Conservation (phyloP, 75 land plant species). For the Cupressus sempervirens region DNA sequence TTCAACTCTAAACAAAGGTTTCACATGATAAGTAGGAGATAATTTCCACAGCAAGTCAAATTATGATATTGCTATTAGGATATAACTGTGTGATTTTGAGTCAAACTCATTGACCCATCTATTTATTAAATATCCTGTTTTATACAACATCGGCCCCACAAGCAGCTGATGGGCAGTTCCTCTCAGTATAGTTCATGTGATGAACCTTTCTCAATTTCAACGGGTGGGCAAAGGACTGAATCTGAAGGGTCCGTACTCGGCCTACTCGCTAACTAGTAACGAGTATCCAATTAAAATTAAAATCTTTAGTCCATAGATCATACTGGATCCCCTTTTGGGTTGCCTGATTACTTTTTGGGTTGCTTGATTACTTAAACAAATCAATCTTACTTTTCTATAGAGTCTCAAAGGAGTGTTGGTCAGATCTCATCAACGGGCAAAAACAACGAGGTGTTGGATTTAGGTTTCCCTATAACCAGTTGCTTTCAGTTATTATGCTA, state of each 20-base stretch:
- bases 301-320: background rate
- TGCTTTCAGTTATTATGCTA: background rate
- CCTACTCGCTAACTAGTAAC: background rate
- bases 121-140: background rate
- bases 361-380: background rate
- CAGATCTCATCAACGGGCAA: background rate
- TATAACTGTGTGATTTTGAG: too few relatives aligned
- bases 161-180: too few relatives aligned
- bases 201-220: background rate
- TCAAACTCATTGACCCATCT: too few relatives aligned
- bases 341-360: background rate
- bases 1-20: background rate
- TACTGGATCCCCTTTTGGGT: background rate
- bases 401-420: background rate
- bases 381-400: too few relatives aligned
- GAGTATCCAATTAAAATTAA: too few relatives aligned
- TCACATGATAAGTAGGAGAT: too few relatives aligned
- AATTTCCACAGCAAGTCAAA: too few relatives aligned
- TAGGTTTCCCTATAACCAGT: background rate
- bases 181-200: background rate
- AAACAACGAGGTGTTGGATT: background rate
- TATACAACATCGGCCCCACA: background rate
- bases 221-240: background rate
- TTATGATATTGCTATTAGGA: too few relatives aligned
- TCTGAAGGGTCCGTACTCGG: background rate